Evolutionary conservation across 805 yeast species (phyloP), one percentile per base, ranked within the genome.

Genomic region (Grigorovia yakushimaensis): DNA sequence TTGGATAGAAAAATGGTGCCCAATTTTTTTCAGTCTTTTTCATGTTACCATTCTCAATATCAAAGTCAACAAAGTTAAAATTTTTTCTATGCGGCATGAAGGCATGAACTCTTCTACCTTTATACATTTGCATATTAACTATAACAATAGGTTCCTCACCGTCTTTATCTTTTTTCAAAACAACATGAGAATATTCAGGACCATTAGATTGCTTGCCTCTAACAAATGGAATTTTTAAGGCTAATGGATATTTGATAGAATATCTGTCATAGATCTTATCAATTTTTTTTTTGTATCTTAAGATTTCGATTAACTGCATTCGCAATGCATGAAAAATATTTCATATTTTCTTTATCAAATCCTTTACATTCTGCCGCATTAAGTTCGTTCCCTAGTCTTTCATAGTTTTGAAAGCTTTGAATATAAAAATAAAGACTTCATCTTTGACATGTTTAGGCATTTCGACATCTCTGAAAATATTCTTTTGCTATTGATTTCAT

Each of bases 401-500:
- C 56, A 22, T 64, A 48, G n/a, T n/a, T n/a, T n/a, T n/a, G n/a
- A n/a, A n/a, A n/a, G n/a, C n/a, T n/a, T n/a, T n/a, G n/a, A n/a
- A n/a, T n/a, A n/a, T n/a, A n/a, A n/a, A n/a, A n/a, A n/a, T n/a
- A n/a, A n/a, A n/a, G n/a, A n/a, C n/a, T 2, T 57, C 60, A 3
- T 48, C 44, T 45, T 62, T 66, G 19, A 64, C 49, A 33, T 66
- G 67, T 33, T 18, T 11, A 27, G 50, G 51, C 20, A 30, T 18
- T 19, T 37, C 41, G 17, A 66, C 47, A 48, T 65, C 72, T 21
- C 46, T 49, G 47, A 55, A 67, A 67, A 59, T 21, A 68, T 58
- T 52, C 70, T 57, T 49, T 60, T 62, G 21, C 58, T 64, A 44
- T 57, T 61, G 24, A 74, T 55, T 55, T 74, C 79, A 20, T 68